Conservation (phyloP, 495 filamentous ascomycete genomes). For the Terfezia claveryi region DNA sequence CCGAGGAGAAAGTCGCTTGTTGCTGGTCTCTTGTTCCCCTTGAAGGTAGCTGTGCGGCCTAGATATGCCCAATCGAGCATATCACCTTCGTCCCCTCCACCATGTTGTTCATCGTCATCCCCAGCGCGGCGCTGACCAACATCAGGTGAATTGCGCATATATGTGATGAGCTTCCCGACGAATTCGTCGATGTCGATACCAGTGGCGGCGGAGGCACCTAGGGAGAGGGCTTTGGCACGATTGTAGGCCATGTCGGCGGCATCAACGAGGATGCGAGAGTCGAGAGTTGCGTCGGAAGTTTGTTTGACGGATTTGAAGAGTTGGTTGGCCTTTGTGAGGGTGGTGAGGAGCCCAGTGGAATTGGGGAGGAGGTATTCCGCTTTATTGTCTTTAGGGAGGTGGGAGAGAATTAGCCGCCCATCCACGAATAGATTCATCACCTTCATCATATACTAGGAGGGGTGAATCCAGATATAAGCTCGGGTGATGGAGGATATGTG, state of each 20-base stretch:
- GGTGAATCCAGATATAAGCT: background rate
- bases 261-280: constrained; percentile 60
- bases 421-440: background rate
- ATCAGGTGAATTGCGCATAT: constrained; percentile 45
- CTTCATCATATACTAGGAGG: background rate
- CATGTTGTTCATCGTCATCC: constrained; percentile 27
- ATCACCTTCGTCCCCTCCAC: constrained; percentile 39
- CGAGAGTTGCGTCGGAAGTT: constrained; percentile 77
- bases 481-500: background rate
- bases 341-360: constrained; percentile 38
- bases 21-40: constrained; percentile 47
- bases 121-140: constrained; percentile 20
- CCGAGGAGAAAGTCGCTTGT: constrained; percentile 73
- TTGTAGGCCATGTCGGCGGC: constrained; percentile 57
- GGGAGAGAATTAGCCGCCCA: background rate
- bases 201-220: constrained; percentile 36
- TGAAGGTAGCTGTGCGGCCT: constrained; percentile 51
- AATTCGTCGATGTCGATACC: constrained; percentile 86
- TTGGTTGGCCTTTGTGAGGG: constrained; percentile 39
- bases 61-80: constrained; percentile 79
- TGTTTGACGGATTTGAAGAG: constrained; percentile 55
- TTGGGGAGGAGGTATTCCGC: constrained; percentile 39
- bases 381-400: constrained; percentile 33
- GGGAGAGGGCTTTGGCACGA: constrained; percentile 36
- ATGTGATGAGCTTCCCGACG: constrained; percentile 70